Percentiles rank a stretch among this genome's conserved stretches.
phyloP scores from a whole-genome alignment of 345 rosid species.

The Aurinia saxatilis region DNA sequence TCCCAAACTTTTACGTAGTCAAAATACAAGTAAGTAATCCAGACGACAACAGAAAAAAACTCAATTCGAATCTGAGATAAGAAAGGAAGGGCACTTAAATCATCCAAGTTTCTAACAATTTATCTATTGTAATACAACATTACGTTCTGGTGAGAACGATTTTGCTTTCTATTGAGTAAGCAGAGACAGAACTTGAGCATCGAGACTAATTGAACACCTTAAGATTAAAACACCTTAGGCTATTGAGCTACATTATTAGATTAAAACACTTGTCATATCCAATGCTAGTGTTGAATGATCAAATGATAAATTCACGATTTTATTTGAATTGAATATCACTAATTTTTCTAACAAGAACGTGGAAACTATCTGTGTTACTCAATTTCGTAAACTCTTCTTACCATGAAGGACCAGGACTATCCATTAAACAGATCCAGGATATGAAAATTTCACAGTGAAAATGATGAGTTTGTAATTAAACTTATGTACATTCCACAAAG shows the following conservation, averaged over 20 bases:
- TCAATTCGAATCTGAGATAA: background rate
- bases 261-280: too few relatives aligned
- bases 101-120: too few relatives aligned
- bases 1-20: background rate
- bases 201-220: background rate
- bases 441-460: background rate
- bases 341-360: background rate
- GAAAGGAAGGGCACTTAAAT: background rate
- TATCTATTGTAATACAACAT: background rate
- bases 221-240: background rate
- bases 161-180: background rate
- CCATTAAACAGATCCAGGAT: background rate
- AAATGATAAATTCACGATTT: too few relatives aligned
- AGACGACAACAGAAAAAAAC: background rate
- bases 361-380: background rate
- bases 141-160: background rate
- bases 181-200: background rate
- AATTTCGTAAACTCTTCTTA: background rate
- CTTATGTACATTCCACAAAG: background rate
- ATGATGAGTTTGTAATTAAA: background rate
- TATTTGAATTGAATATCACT: too few relatives aligned
- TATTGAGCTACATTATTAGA: background rate
- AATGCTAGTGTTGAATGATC: too few relatives aligned
- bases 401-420: background rate
- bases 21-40: background rate